phyloP scores from a whole-genome alignment of 2,329 filamentous ascomycete genomes.

The Claviceps cyperi region DNA sequence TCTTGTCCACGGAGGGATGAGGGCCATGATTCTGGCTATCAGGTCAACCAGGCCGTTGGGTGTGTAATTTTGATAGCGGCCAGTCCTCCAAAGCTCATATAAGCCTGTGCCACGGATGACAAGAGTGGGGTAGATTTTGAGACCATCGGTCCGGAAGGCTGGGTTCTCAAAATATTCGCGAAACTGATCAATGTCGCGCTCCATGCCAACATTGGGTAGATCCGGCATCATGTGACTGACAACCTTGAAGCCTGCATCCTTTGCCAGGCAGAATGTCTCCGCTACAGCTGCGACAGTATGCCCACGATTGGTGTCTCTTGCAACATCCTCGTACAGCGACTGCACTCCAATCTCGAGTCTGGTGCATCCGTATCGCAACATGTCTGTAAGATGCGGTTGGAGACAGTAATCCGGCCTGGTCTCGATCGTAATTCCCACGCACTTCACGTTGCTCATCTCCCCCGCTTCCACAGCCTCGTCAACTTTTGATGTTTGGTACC shows the following conservation, averaged over 20 bases:
- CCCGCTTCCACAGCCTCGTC: conserved; percentile 90
- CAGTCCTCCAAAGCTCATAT: conserved; percentile 95
- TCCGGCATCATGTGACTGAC: conserved; percentile 99
- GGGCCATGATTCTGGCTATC: conserved; percentile 85
- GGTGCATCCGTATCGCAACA: conserved; percentile 97
- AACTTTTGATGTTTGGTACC: conserved; percentile 86
- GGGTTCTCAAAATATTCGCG: conserved; percentile 96
- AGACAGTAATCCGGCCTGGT: conserved; percentile 94
- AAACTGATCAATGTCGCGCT: conserved; percentile 92
- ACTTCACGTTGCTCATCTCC: conserved; percentile 95
- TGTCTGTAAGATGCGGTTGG: conserved; percentile 85
- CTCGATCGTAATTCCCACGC: conserved; percentile 96
- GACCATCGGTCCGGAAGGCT: conserved; percentile 84
- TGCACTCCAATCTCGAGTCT: conserved; percentile 90
- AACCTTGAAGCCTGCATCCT: conserved; percentile 97
- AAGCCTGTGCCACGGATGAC: conserved; percentile 93
- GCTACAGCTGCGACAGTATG: conserved; percentile 92
- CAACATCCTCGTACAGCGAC: conserved; percentile 93
- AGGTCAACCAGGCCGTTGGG: conserved; percentile 93
- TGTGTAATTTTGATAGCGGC: conserved; percentile 96
- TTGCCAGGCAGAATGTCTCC: conserved; percentile 92
- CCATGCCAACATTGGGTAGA: conserved; percentile 94
- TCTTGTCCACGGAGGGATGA: conserved; percentile 93
- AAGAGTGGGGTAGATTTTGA: conserved; percentile 96
- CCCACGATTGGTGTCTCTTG: conserved; percentile 91